Evolutionary conservation across 1,284 basidiomycete genomes (phyloP), one percentile per base, ranked within the genome.

Genomic region (Coniferiporia weirii): DNA sequence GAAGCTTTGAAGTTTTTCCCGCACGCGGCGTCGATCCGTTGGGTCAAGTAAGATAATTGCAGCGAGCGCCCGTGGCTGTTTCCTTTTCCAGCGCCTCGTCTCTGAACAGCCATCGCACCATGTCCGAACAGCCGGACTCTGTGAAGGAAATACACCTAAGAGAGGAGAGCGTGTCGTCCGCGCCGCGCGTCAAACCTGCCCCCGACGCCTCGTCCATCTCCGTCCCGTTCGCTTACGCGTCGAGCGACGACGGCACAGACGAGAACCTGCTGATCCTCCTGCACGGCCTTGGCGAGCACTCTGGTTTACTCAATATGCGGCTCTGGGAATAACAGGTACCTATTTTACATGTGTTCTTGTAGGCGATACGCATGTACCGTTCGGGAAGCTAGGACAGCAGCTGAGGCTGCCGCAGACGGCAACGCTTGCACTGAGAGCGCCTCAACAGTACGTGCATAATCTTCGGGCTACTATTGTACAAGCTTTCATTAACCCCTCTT

Each of bases 381-480:
- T 96, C 68, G 77, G 79, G 47, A 82, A 83, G 53, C 81, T 96
- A 3, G 93, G 85, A 1, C 78, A 75, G 50, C 81, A 81, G 40
- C 72, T 96, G 40, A 90, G 86, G 65, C 80, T 96, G 9, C 94
- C 94, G 0, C 91, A 93, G 67, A 96, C 93, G 0, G 93, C 93
- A 1, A 79, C 87, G 4, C 77, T 96, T 12, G 85, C 91, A 0
- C 68, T 96, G 5, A 83, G 91, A 60, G 94, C 91, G 2, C 87
- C 90, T 19, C 81, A 88, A 65, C 83, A 82, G 89, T 91, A 67
- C 68, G 83, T 71, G 12, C 38, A 35, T 9, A 17, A 2, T 32
- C 20, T 13, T 22, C 50, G 22, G 43, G 35, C 32, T 27, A 17
- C 32, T 27, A 17, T 9, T 22, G 40, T 27, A 45, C 44, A 43